Evolutionary conservation across 2,329 filamentous ascomycete species (phyloP), one percentile per base, ranked within the genome.

Genomic region (Aspergillus ochraceus): DNA sequence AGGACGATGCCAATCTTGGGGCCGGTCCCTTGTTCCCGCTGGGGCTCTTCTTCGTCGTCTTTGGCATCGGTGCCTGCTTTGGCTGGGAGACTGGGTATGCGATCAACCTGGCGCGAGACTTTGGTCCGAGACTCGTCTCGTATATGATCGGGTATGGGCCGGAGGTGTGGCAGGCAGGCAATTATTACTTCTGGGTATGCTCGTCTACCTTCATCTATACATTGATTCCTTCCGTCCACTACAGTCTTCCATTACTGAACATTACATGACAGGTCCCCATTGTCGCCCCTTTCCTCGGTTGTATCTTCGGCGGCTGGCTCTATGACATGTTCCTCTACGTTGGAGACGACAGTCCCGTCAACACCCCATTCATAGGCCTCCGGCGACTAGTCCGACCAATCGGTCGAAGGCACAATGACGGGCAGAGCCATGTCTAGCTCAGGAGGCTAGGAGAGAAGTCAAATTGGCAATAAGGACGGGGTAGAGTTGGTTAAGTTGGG

Each of bases 1-100:
- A 88, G 58, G 76, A 79, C 49, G 70, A 77, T 22, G 63, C 65
- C 2, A 79, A 79, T 53, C 61, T 76, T 5, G 86, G 85, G 3
- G 85, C 86, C 1, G 85, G 85, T 0, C 78, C 80, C 1, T 65
- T 86, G 24, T 80, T 84, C 59, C 87, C 88, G 0, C 75, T 91
- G 1, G 84, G 79, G 8, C 75, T 91, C 6, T 89, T 90, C 76
- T 90, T 91, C 74, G 78, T 91, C 52, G 86, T 91, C 62, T 91
- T 91, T 69, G 89, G 88, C 8, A 86, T 91, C 22, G 88, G 88
- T 19, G 86, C 87, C 32, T 89, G 87, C 70, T 91, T 90, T 67
- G 89, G 89, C 6, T 91, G 87, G 87, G 85, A 91, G 72, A 92
- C 89, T 1, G 88, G 89, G 42, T 92, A 90, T 74, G 89, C 88